Base-by-base conservation (phyloP, 73 alveolate genomes). In the Uronychia setigera region DNA sequence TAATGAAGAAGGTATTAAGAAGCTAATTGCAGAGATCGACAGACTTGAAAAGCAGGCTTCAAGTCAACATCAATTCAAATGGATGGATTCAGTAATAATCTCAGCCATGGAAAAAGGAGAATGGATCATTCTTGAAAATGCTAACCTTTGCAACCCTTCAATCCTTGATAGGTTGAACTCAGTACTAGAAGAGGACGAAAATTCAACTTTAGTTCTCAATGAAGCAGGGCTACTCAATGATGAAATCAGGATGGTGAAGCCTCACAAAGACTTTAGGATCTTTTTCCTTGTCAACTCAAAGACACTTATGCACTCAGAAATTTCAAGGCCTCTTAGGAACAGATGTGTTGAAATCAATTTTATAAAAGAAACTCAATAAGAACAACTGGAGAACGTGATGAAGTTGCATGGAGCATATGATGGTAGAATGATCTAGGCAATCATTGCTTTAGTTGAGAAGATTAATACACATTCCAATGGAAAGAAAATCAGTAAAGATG, bases 141-240 rank as follows among this genome's bases (percentile, higher is more conserved):
- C 96, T 1, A 95, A 97, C 76, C 96, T 93, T 46, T 92, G 98
- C 86, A 88, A 92, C 35, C 97, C 99, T n/a, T 96, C 99, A 0
- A 97, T 97, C 32, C 92, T 97, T 58, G 99, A 96, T 83, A 92
- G 99, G 82, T 77, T 97, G 35, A 97, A 97, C 92, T 93, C 99
- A 35, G 90, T 97, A 74, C 83, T 97, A 60, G 99, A 97, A 88
- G 99, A 98, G 58, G 75, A 67, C 60, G 83, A 87, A 78, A n/a
- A 46, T 19, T 46, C 5, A 19, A 46, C 67, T 19, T 87, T 93
- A 31, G 77, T 85, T 60, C 35, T 93, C 46, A 94, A 94, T 92
- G 97, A 94, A 84, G 78, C 87, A 11, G 95, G 94, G 27, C 86
- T 78, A n/a, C 46, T 86, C 29, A 92, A 93, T 34, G 96, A 97